Percentiles rank a stretch among this genome's conserved stretches.
phyloP scores from a whole-genome alignment of 768 basidiomycete species.

The Chalciporus pseudorubinellus region DNA sequence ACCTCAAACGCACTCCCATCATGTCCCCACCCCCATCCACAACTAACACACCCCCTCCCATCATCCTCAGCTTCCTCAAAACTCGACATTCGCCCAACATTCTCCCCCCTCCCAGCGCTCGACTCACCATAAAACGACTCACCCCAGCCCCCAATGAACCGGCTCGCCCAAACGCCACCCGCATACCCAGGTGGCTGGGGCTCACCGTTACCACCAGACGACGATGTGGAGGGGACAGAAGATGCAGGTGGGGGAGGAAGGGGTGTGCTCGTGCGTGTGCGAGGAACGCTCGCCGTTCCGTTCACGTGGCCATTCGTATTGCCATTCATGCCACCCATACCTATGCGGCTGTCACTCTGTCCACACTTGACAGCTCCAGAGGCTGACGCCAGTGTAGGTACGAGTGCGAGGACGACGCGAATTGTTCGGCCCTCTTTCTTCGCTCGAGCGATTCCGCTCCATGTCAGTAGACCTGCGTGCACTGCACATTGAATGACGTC shows the following conservation, averaged over 20 bases:
- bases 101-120: constrained; percentile 29
- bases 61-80: constrained; percentile 50
- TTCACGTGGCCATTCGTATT: constrained; percentile 31
- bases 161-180: constrained; percentile 33
- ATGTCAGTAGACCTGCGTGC: constrained; percentile 55
- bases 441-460: constrained; percentile 41
- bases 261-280: constrained; percentile 30
- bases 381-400: constrained; percentile 41
- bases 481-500: constrained; percentile 67
- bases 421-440: constrained; percentile 39
- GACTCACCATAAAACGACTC: constrained; percentile 33
- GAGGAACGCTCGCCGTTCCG: constrained; percentile 28
- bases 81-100: constrained; percentile 23
- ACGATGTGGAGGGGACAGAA: constrained; percentile 24
- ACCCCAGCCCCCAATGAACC: constrained; percentile 45
- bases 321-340: constrained; percentile 6
- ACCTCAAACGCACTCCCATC: constrained; percentile 78
- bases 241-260: constrained; percentile 14
- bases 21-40: constrained; percentile 75
- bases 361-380: constrained; percentile 41
- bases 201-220: constrained; percentile 23
- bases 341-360: constrained; percentile 17
- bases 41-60: constrained; percentile 60
- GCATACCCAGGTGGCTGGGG: constrained; percentile 24
- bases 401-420: constrained; percentile 39